Percentiles rank a stretch among this genome's conserved stretches.
These are phyloP conservation scores for Rhizopogon salebrosus DNA, from an alignment of 768 basidiomycete genomes.

Conservation along the genomic window DNA sequence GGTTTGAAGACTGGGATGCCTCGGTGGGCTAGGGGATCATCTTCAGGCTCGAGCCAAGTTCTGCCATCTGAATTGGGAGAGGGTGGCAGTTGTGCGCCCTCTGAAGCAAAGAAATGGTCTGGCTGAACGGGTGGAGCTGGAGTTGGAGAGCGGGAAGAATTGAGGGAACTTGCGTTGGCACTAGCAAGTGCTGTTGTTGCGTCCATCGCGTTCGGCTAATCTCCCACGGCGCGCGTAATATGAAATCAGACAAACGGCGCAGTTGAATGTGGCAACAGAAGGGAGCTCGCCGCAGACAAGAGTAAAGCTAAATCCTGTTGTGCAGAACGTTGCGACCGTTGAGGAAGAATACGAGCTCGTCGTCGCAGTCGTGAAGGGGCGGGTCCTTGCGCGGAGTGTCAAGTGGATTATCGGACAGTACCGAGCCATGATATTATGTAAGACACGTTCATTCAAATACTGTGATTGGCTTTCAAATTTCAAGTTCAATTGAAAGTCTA, in stretches of 20 bases:
- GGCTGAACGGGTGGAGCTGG: conserved; percentile 59
- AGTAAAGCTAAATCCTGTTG: not conserved
- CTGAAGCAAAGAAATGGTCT: conserved; percentile 76
- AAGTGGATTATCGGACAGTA: not conserved
- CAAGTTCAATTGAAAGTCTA: not conserved
- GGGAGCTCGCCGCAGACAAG: not conserved
- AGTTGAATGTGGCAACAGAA: not conserved
- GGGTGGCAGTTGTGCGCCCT: conserved; percentile 39
- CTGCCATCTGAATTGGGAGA: conserved; percentile 62
- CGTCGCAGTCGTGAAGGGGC: conserved; percentile 2
- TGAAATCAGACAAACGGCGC: not conserved
- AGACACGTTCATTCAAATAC: not conserved
- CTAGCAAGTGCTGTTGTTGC: conserved; percentile 7
- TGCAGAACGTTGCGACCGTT: not conserved
- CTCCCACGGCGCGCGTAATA: conserved; percentile 7
- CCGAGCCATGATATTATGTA: conserved; percentile 1
- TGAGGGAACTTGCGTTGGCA: conserved; percentile 23
- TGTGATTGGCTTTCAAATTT: not conserved
- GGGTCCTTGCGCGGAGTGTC: not conserved
- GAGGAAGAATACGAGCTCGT: not conserved
- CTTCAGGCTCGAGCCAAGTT: conserved; percentile 69
- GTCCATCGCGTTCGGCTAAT: conserved; percentile 14
- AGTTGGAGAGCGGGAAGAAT: conserved; percentile 47
- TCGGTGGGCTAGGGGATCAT: conserved; percentile 75
- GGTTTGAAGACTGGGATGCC: conserved; percentile 98